phyloP scores from a whole-genome alignment of 306 rosid genomes.

The Prunus padus region DNA sequence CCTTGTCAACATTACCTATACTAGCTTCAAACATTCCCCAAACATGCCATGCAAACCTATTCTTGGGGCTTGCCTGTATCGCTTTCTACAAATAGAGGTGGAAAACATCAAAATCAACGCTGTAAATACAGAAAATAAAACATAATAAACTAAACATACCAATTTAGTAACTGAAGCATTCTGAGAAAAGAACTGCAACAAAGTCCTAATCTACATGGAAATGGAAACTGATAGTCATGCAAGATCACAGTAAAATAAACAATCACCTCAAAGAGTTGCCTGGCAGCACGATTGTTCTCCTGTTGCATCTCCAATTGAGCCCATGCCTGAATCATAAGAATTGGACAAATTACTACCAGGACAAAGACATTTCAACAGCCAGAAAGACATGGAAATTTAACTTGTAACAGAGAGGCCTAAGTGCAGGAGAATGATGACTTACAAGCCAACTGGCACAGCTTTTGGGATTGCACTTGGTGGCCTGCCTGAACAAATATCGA shows the following conservation, averaged over 20 bases:
- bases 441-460: constrained; percentile 99
- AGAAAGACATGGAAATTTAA: constrained; percentile 7
- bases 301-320: constrained; percentile 91
- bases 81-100: constrained; percentile 55
- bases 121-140: not conserved
- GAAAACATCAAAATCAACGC: constrained; percentile 18
- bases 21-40: constrained; percentile 98
- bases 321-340: constrained; percentile 64
- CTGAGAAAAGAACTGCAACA: not conserved
- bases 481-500: constrained; percentile 78
- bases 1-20: constrained; percentile 64
- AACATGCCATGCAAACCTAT: constrained; percentile 92
- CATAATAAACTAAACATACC: not conserved
- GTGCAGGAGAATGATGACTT: constrained; percentile 37
- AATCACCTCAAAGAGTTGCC: constrained; percentile 81
- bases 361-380: constrained; percentile 2
- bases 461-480: constrained; percentile 79
- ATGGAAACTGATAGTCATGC: not conserved
- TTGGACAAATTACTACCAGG: constrained; percentile 3
- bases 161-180: constrained; percentile 8
- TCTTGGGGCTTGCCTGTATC: constrained; percentile 91
- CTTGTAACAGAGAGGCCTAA: constrained; percentile 11
- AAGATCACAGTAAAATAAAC: constrained; percentile 1
- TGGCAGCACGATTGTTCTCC: constrained; percentile 63
- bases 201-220: not conserved